Conservation (phyloP, 2,329 filamentous ascomycete genomes). For the Cladophialophora psammophila region DNA sequence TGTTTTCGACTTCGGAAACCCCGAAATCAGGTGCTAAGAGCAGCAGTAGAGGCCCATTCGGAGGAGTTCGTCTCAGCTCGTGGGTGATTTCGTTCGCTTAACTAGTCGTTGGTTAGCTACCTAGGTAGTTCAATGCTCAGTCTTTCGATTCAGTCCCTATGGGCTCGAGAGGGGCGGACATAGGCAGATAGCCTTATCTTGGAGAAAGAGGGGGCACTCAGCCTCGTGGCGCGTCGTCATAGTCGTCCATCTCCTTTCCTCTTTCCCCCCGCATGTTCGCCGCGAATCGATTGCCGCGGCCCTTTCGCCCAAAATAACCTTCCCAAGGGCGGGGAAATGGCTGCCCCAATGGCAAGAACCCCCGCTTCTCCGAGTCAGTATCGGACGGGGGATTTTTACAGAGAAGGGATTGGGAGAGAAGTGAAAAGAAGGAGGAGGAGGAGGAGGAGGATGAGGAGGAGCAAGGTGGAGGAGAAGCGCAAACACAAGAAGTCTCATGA, state of each 20-base stretch:
- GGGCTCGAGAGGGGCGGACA: too few species aligned
- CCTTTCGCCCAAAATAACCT: not conserved
- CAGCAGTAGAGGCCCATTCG: too few species aligned
- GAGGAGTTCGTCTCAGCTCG: too few species aligned
- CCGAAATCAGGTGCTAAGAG: too few species aligned
- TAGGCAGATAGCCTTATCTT: too few species aligned
- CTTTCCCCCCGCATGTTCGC: constrained; percentile 8
- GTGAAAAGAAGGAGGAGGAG: not conserved
- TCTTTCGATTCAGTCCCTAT: too few species aligned
- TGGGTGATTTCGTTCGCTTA: too few species aligned
- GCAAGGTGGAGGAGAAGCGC: too few species aligned
- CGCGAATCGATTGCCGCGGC: not conserved
- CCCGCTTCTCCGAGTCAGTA: not conserved
- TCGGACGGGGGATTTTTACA: constrained; percentile 1
- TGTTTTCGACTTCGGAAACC: too few species aligned
- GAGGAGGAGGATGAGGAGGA: not conserved
- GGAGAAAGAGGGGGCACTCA: not conserved
- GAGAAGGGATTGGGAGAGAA: not conserved
- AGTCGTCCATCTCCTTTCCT: not conserved
- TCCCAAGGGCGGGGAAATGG: constrained; percentile 3
- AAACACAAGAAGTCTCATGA: not conserved
- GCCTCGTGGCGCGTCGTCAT: not conserved
- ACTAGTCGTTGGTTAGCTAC: too few species aligned
- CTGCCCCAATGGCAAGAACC: not conserved
- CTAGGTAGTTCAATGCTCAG: too few species aligned